Percentiles rank a stretch among this genome's conserved stretches.
These are phyloP conservation scores for Trypanosoma mega DNA, from an alignment of 208 protist genomes.

Conservation along the genomic window DNA sequence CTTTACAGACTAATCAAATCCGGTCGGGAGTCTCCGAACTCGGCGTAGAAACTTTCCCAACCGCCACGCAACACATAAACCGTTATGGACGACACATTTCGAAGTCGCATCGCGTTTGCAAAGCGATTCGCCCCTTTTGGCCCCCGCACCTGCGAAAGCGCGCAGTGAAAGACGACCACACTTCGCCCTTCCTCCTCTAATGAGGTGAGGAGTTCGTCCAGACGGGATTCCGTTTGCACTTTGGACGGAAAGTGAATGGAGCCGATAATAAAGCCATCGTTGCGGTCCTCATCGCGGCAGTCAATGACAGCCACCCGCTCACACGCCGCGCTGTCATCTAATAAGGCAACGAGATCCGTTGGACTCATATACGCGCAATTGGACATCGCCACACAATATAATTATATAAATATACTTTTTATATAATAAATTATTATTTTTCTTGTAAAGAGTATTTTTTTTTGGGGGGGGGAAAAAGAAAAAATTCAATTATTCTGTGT, in stretches of 20 bases:
- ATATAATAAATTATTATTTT: too few relatives aligned
- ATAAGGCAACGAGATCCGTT: conserved; percentile 53
- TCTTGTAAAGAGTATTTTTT: too few relatives aligned
- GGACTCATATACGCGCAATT: conserved; percentile 61
- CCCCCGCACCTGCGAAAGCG: conserved; percentile 71
- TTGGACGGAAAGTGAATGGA: conserved; percentile 53
- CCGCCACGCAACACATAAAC: conserved; percentile 75
- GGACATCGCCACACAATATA: conserved; percentile 35
- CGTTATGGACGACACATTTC: conserved; percentile 28
- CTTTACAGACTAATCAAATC: conserved; percentile 66
- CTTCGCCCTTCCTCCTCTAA: conserved; percentile 34
- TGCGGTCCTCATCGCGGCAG: conserved; percentile 71
- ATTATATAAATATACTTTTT: too few relatives aligned
- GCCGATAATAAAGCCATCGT: conserved; percentile 50
- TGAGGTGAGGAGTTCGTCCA: conserved; percentile 34
- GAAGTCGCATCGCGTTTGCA: conserved; percentile 34
- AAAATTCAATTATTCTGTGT: too few relatives aligned
- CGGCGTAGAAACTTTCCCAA: conserved; percentile 54
- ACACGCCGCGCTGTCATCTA: conserved; percentile 35
- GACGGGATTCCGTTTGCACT: conserved; percentile 30
- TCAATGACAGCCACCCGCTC: conserved; percentile 52
- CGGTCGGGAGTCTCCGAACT: conserved; percentile 41
- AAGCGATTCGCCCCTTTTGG: conserved; percentile 61
- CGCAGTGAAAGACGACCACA: conserved; percentile 70
- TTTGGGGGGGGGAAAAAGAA: too few relatives aligned